Evolutionary conservation across 345 rosid genomes (phyloP), one percentile per base, ranked within the genome.

Genomic region (Brassica carinata): DNA sequence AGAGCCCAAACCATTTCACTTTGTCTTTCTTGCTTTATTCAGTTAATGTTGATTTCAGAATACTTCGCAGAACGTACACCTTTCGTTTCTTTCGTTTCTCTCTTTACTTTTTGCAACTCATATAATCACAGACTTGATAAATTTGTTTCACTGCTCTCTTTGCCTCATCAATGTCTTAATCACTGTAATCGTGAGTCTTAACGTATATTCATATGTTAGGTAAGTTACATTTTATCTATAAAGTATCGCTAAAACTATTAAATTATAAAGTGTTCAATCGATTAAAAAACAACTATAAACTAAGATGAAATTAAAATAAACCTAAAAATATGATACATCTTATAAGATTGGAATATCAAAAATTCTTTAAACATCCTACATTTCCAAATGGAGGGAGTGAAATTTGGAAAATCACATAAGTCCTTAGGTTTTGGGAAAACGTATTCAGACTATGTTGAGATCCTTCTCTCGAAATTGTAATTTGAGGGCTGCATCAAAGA

Each of bases 41-140:
- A 82, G 79, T 69, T 78, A 7, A 72, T 72, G 82, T 68, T 67
- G 17, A 27, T 61, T 78, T 69, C 79, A n/a, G 72, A 62, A 62
- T 72, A 17, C 61, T 67, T 7, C 77, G 78, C 81, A 43, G 63
- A 68, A 77, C 74, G 0, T 72, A 67, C 36, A 74, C 76, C 73
- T 69, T 64, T 64, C 74, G 79, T 78, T 68, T 2, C 73, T 55
- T 0, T 30, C 15, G 65, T 68, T 76, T 55, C 13, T 36, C 64
- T 36, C 30, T 53, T 51, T 29, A 63, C 62, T 7, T 73, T 61
- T 34, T 82, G 64, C 81, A 15, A 72, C 55, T 61, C 36, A 77
- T 71, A 65, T 65, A 58, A 76, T 29, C 68, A 57, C 57, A 3
- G 76, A 82, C 71, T 31, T 72, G 27, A 26, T 64, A 62, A 48